Evolutionary conservation across 768 basidiomycete species (phyloP), one percentile per base, ranked within the genome.

Genomic region (Xerocomellus amylosporus): DNA sequence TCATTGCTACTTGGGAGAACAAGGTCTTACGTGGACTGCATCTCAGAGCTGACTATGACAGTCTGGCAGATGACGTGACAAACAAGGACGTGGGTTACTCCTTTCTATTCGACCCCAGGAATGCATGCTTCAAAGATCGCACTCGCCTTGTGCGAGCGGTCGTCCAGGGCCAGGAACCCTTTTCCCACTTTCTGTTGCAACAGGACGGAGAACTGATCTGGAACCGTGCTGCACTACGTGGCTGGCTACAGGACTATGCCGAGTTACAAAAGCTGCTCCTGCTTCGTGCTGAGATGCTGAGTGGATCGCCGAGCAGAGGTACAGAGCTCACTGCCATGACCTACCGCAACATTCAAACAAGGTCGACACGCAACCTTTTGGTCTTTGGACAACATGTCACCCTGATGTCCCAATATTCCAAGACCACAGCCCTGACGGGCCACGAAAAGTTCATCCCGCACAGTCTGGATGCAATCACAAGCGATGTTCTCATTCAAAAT

Each of bases 21-120:
- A 50, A 60, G 4, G 48, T 73, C 0, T 5, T 70, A 1, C 8
- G 60, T 0, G 58, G 58, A 0, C 24, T 64, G 0, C 12, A 34
- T 1, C 13, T 72, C 0, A 24, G 47, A 0, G 51, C 59, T 1
- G 10, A 55, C 5, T 67, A 69, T 36, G 8, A 7, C 0, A 10
- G 42, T 6, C 1, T 72, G 0, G 20, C 41, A 0, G 72, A 73
- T 6, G 54, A 69, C 28, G 56, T 66, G 0, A 43, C 26, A 53
- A 47, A 58, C 46, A 58, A 33, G 12, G 10, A 49, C 0, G 5
- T 44, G 0, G 42, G 46, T 0, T 58, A 56, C 19, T 56, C 42
- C 14, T 58, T 58, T n/a, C 30, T 58, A 0, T 56, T 8, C 2
- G 46, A 58, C 9, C 14, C 2, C 0, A 15, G 37, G 0, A 58